These are phyloP conservation scores for Diaporthe sp. DNA, from an alignment of 2,329 filamentous ascomycete species.

Conservation along the genomic window DNA sequence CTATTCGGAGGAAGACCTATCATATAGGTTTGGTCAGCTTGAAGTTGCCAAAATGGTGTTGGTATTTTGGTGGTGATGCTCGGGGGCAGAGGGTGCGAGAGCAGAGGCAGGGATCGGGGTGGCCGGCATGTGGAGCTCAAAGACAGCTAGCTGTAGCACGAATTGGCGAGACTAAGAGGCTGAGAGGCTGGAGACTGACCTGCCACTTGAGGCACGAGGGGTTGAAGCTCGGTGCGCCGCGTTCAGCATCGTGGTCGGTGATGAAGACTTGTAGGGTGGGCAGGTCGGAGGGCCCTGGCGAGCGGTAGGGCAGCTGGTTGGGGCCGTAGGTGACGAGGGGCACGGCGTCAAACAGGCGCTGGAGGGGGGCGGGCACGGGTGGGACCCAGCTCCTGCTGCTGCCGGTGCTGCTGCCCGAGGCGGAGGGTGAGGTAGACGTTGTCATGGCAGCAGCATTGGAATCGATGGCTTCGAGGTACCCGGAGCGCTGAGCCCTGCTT, in stretches of 20 bases:
- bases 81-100: constrained; percentile 1
- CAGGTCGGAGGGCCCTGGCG: constrained; percentile 57
- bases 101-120: neutral
- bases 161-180: too few species aligned
- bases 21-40: constrained; percentile 7
- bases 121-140: constrained; percentile 2
- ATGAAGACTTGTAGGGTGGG: constrained; percentile 84
- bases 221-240: constrained; percentile 84
- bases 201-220: constrained; percentile 97
- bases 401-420: constrained; percentile 42
- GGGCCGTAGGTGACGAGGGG: constrained; percentile 82
- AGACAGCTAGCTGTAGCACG: neutral
- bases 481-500: neutral
- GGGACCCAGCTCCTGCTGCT: constrained; percentile 58
- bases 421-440: constrained; percentile 13
- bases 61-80: neutral
- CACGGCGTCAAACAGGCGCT: constrained; percentile 86
- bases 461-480: neutral
- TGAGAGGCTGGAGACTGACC: constrained; percentile 64
- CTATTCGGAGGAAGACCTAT: constrained; percentile 87
- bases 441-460: constrained; percentile 38
- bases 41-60: neutral
- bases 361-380: constrained; percentile 79
- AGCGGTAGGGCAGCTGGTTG: constrained; percentile 80
- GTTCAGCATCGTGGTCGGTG: constrained; percentile 71